These are phyloP conservation scores for Pichia sp. DNA, from an alignment of 1,139 yeast genomes.

Conservation along the genomic window DNA sequence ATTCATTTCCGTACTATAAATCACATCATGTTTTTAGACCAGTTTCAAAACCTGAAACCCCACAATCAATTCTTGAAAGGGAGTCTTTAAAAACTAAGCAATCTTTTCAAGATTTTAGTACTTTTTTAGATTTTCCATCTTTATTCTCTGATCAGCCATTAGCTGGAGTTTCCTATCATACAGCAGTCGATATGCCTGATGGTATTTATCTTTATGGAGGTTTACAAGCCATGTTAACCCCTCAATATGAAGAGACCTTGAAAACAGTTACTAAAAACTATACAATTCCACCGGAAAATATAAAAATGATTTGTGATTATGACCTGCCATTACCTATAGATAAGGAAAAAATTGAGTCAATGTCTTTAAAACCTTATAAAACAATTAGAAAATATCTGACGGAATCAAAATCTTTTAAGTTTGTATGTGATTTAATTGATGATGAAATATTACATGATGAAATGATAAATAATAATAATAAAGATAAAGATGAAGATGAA, in stretches of 20 bases:
- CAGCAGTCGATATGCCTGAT: conserved; percentile 33
- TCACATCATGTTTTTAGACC: conserved; percentile 21
- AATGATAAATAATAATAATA: neutral
- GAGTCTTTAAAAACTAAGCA: too few species aligned
- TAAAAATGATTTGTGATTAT: conserved; percentile 33
- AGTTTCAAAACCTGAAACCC: neutral
- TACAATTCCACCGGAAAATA: conserved; percentile 30
- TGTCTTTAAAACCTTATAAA: conserved; percentile 34
- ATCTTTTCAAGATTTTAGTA: conserved; percentile 14
- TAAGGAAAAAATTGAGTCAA: conserved; percentile 34
- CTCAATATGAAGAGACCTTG: conserved; percentile 29
- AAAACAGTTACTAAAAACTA: conserved; percentile 29
- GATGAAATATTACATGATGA: neutral
- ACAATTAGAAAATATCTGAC: conserved; percentile 32
- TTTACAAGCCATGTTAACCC: conserved; percentile 29
- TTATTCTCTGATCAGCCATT: conserved; percentile 33
- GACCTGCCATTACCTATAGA: conserved; percentile 42
- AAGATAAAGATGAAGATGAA: neutral
- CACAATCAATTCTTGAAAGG: neutral
- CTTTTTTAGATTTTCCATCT: conserved; percentile 31
- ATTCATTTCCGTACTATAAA: conserved; percentile 23
- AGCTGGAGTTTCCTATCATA: conserved; percentile 38
- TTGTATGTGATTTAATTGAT: conserved; percentile 18
- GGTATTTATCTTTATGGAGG: conserved; percentile 40
- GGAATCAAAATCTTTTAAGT: conserved; percentile 32